phyloP scores from a whole-genome alignment of 83 land plant genomes.

The Isoetes engelmannii region DNA sequence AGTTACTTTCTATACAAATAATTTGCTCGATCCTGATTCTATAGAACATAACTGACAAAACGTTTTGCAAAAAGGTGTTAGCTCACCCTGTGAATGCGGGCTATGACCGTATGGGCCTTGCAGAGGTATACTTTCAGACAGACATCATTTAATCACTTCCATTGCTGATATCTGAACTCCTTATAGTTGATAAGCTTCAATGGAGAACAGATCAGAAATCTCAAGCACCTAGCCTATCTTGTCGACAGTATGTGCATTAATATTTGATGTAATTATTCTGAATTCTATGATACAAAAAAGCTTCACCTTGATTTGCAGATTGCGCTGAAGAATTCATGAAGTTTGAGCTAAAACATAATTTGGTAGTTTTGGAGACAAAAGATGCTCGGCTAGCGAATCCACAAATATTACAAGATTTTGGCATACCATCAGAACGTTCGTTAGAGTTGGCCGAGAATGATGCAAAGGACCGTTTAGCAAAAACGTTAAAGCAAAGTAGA shows the following conservation, averaged over 20 bases:
- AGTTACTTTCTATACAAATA: constrained; percentile 27
- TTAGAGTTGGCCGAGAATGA: constrained; percentile 42
- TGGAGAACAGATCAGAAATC: constrained; percentile 60
- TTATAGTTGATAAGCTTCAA: constrained; percentile 70
- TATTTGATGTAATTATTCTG: too few relatives aligned
- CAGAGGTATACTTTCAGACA: too few relatives aligned
- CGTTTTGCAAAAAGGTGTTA: neutral
- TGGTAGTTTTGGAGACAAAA: constrained; percentile 66
- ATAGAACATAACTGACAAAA: too few relatives aligned
- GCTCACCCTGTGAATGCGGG: neutral
- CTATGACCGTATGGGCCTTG: too few relatives aligned
- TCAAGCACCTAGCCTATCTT: constrained; percentile 79
- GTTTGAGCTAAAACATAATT: constrained; percentile 66
- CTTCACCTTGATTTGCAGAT: constrained; percentile 23
- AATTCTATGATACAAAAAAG: neutral
- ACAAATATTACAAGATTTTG: constrained; percentile 54
- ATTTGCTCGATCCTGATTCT: too few relatives aligned
- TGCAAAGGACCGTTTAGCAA: too few relatives aligned
- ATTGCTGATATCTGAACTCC: neutral
- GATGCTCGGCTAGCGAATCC: constrained; percentile 47
- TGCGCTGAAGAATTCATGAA: constrained; percentile 65
- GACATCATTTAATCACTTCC: too few relatives aligned
- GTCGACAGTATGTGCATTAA: constrained; percentile 56
- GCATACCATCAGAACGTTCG: constrained; percentile 74
- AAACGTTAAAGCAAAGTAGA: too few relatives aligned